Evolutionary conservation across 495 filamentous ascomycete species (phyloP), one percentile per base, ranked within the genome.

Genomic region (Daldinia grandis): DNA sequence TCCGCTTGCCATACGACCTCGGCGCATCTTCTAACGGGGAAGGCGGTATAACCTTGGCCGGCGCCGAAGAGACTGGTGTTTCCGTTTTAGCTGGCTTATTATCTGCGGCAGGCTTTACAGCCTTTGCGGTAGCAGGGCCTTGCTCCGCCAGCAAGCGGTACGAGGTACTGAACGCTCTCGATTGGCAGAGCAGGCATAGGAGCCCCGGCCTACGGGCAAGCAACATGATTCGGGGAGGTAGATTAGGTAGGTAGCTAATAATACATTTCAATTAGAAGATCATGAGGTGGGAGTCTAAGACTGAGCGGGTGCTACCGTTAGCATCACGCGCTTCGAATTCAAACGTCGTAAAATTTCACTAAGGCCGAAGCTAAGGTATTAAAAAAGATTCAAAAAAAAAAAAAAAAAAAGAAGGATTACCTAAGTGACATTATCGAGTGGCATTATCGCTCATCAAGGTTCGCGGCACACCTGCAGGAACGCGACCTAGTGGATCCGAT

Each of bases 1-100:
- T 78, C 57, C 83, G 74, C 71, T 89, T 87, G 71, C 87, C 86
- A 55, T 87, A 86, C 4, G 78, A 72, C 44, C 83, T 76, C 3
- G 86, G 86, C n/a, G 83, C 86, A 58, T 83, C 77, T 66, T 80
- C 80, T 27, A 86, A 76, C 14, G 82, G 78, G 4, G 79, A 75
- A 17, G 71, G 69, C 19, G 60, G 40, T 56, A 64, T 53, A 35
- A 58, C 7, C 21, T 68, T 74, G 10, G 68, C 67, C 4, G 65
- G 64, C 10, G 30, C 49, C 14, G 68, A 66, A 7, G 59, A 42
- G 14, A n/a, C 57, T n/a, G 74, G 38, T 25, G 54, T 37, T 25
- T 51, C 63, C 21, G 56, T 51, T 15, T 72, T 62, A n/a, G 58
- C 49, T 27, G 56, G 51, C 30, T 64, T 59, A 30, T 35, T 67